phyloP scores from a whole-genome alignment of 2,329 filamentous ascomycete species.

The Grosmannia clavigera region DNA sequence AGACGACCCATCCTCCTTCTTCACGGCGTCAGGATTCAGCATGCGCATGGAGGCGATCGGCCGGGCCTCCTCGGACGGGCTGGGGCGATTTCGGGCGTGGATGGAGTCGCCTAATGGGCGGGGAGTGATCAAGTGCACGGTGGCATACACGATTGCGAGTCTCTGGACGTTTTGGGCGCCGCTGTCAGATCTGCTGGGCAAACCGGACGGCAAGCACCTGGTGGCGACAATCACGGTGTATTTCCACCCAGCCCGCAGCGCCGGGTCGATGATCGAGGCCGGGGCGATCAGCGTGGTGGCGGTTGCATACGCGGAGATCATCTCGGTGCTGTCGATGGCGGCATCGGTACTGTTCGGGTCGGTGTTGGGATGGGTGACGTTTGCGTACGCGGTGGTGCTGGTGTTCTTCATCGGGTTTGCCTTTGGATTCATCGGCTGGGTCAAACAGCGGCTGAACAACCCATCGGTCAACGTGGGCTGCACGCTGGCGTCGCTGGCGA shows the following conservation, averaged over 20 bases:
- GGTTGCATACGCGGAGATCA: slow-evolving; percentile 62
- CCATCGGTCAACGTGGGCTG: slow-evolving; percentile 75
- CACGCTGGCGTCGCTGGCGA: slow-evolving; percentile 74
- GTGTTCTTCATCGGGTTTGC: slow-evolving; percentile 77
- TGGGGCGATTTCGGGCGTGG: slow-evolving; percentile 41
- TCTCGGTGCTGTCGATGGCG: slow-evolving; percentile 80
- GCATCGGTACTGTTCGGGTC: slow-evolving; percentile 68
- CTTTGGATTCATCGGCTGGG: slow-evolving; percentile 78
- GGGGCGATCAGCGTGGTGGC: slow-evolving; percentile 64
- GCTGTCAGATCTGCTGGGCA: slow-evolving; percentile 61
- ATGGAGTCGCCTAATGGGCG: slow-evolving; percentile 60
- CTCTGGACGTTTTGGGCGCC: slow-evolving; percentile 71
- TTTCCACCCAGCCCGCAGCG: slow-evolving; percentile 78
- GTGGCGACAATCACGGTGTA: slow-evolving; percentile 91
- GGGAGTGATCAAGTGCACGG: slow-evolving; percentile 77
- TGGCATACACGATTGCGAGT: slow-evolving; percentile 80
- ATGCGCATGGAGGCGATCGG: slow-evolving; percentile 1
- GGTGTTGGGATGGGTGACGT: slow-evolving; percentile 48
- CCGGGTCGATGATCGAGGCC: slow-evolving; percentile 83
- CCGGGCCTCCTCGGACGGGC: background rate
- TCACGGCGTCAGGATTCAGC: slow-evolving; percentile 20
- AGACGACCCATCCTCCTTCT: slow-evolving; percentile 19
- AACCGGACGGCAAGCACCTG: slow-evolving; percentile 85
- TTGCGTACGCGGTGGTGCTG: slow-evolving; percentile 70
- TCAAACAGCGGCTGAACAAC: slow-evolving; percentile 66